Base-by-base conservation (phyloP, 345 rosid species). In the Camelina laxa region DNA sequence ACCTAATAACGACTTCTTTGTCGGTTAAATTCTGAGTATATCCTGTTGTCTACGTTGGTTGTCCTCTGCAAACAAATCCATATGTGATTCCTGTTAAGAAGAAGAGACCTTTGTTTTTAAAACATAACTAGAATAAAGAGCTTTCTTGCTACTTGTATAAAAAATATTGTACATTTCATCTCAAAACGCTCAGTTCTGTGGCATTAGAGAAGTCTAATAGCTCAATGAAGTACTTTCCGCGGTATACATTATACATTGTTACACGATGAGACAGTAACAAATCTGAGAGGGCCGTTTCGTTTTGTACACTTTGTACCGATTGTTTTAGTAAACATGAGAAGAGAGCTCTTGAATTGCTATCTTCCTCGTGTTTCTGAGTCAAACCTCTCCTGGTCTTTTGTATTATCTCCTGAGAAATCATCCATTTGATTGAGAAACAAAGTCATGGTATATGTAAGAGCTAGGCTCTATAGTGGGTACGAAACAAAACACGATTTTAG, bases 381-480 rank as follows among this genome's bases (percentile, higher is more conserved):
- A 24, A 24, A 31, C 30, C 76, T 30, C 68, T 55, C 20, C 22
- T 11, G 4, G 50, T 65, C 8, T 16, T 70, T 47, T 60, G 15
- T 60, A 51, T 64, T 78, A 78, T 59, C 60, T 78, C 81, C 81
- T 78, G 77, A 31, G 15, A 72, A 31, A 65, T 20, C 60, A 63
- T 57, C 67, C 61, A 57, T 63, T 36, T 65, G 54, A 14, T 55
- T 76, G 16, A 57, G 72, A 36, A 63, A 64, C 41, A 27, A 21
- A 61, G 13, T 53, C 57, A 53, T 30, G 6, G 49, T 33, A 42
- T 31, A 75, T 54, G 42, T 16, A 50, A 69, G 41, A 68, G 74
- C 47, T 49, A 66, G 41, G 44, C 33, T 58, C 42, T 56, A 73
- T 56, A 73, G 15, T 61, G 9, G 50, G 38, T 66, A 11, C 4